Conservation (phyloP, 2,329 filamentous ascomycete genomes). For the Beauveria rudraprayagi region DNA sequence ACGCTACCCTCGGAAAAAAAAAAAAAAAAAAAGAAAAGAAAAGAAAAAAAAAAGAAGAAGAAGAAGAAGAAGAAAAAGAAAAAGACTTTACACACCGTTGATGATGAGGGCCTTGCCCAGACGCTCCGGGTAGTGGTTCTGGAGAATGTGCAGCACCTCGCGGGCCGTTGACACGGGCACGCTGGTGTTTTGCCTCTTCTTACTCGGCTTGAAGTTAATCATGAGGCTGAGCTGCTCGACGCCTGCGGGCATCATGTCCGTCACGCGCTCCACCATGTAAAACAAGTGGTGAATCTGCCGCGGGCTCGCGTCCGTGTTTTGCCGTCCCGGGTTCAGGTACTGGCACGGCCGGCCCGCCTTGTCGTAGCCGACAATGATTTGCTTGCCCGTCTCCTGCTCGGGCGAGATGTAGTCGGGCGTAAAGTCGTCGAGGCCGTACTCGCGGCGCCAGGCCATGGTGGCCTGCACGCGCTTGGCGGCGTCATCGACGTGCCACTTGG, state of each 20-base stretch:
- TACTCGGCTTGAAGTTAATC: constrained; percentile 83
- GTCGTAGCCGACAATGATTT: constrained; percentile 83
- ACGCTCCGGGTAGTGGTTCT: constrained; percentile 92
- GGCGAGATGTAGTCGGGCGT: constrained; percentile 82
- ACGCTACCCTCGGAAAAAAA: too few species aligned
- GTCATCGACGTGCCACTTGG: constrained; percentile 76
- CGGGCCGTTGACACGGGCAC: constrained; percentile 69
- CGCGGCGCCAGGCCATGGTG: constrained; percentile 81
- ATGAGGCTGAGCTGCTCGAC: constrained; percentile 82
- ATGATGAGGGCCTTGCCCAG: constrained; percentile 83
- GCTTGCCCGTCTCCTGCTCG: constrained; percentile 96
- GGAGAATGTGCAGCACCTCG: constrained; percentile 82
- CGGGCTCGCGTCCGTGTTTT: constrained; percentile 83
- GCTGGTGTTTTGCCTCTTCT: constrained; percentile 61
- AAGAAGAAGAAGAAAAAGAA: neutral
- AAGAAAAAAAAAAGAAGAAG: neutral
- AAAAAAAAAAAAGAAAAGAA: neutral
- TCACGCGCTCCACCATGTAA: constrained; percentile 86
- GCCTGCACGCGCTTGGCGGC: constrained; percentile 70
- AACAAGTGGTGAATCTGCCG: constrained; percentile 90
- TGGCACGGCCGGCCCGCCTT: constrained; percentile 77
- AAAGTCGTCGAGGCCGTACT: constrained; percentile 74
- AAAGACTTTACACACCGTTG: constrained; percentile 53
- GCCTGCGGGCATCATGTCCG: constrained; percentile 78
- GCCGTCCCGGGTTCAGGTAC: constrained; percentile 80